Evolutionary conservation across 1,284 basidiomycete species (phyloP), one percentile per base, ranked within the genome.

Genomic region (Tylopilus orsonianus): DNA sequence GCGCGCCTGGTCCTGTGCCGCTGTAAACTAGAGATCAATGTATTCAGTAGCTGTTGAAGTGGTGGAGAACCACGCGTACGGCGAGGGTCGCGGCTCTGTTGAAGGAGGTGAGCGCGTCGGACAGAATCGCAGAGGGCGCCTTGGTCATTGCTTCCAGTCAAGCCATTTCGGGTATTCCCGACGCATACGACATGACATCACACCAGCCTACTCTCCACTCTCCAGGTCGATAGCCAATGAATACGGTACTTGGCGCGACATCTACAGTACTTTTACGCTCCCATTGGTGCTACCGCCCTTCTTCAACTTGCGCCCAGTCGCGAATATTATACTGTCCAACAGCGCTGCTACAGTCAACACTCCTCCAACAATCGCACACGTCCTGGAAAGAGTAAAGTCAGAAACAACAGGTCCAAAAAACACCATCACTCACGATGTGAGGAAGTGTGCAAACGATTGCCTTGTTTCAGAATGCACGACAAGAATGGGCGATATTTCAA

Each of bases 351-450:
- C 85, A 1, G 97, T 99, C 42, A 99, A 73, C 8, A 99, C 93
- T 59, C 97, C 96, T 54, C 96, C 96, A 33, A 99, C 85, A 61
- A 99, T 97, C 4, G 97, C 97, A 63, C 95, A 98, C 18, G 95
- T 96, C 57, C 92, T 95, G 56, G 29, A 44, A 32, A 44, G 13
- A 14, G 18, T 23, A 19, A 38, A 29, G n/a, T 53, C 37, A 41
- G 27, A 46, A 20, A 35, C 32, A 44, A 22, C 20, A 16, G 23
- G 13, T 9, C 26, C 34, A 29, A 50, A 30, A 33, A 38, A 12
- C 12, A 14, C 9, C 9, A 12, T 27, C 14, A 80, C 92, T 66
- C 59, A 94, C 89, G 93, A 96, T 30, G 94, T 97, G 33, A 98
- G 71, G 77, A 99, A 98, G 71, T 98, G 97, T 6, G 95, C 93